Percentiles rank a stretch among this genome's conserved stretches.
Evolutionary conservation across 2,329 filamentous ascomycete genomes (phyloP).

Genomic region (Talaromyces funiculosus): DNA sequence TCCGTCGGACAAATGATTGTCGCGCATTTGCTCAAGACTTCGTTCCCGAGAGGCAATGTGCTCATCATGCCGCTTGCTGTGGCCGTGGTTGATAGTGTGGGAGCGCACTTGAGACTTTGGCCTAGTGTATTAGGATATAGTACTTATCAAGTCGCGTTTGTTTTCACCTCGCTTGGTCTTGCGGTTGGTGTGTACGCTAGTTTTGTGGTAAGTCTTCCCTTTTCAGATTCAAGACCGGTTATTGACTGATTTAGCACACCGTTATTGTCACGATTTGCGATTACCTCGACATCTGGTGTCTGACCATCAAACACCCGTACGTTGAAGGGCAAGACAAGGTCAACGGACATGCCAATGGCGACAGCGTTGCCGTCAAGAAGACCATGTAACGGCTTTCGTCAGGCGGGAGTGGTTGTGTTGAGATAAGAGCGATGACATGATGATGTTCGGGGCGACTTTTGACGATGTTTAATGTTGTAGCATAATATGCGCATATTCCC

Average conservation of each 20-base stretch:
- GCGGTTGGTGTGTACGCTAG: constrained; percentile 91
- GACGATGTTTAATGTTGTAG: not conserved
- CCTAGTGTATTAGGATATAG: constrained; percentile 67
- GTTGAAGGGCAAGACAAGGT: constrained; percentile 32
- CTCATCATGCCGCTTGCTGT: constrained; percentile 70
- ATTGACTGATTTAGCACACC: constrained; percentile 52
- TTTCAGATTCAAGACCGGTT: not conserved
- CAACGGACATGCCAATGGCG: constrained; percentile 19
- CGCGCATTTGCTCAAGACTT: constrained; percentile 79
- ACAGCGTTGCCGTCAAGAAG: constrained; percentile 11
- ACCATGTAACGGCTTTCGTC: not conserved
- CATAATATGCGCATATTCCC: not conserved
- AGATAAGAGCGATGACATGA: constrained; percentile 8
- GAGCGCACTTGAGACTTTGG: constrained; percentile 63
- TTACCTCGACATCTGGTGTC: constrained; percentile 95
- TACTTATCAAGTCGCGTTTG: constrained; percentile 84
- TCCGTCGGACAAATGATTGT: constrained; percentile 94
- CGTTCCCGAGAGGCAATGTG: constrained; percentile 88
- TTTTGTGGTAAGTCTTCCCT: constrained; percentile 61
- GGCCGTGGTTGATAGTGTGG: constrained; percentile 74
- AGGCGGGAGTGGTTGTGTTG: not conserved
- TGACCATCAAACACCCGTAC: constrained; percentile 86
- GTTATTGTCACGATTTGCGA: constrained; percentile 98
- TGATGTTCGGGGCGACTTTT: not conserved
- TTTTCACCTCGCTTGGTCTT: constrained; percentile 81